phyloP scores from a whole-genome alignment of 208 protist species.

The Crithidia bombi region DNA sequence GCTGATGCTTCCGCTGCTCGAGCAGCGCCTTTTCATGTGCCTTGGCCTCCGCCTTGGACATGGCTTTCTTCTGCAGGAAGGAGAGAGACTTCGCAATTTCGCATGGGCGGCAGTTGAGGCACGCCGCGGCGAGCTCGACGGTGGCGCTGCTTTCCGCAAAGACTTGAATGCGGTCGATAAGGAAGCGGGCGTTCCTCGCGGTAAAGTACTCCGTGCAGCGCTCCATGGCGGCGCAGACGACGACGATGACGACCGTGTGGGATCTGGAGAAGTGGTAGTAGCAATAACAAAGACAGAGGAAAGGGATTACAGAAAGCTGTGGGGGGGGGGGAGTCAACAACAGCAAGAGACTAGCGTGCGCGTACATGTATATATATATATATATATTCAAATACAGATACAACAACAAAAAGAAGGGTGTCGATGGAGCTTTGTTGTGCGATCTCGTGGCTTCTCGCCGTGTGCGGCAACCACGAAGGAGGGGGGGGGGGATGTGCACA shows the following conservation, averaged over 20 bases:
- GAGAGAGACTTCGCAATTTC: conserved; percentile 74
- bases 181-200: conserved; percentile 24
- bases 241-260: no score
- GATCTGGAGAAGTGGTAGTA: not conserved
- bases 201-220: conserved; percentile 47
- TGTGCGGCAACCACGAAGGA: no score
- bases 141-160: conserved; percentile 64
- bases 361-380: not conserved
- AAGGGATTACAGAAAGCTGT: not conserved
- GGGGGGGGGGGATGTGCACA: no score
- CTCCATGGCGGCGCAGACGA: conserved; percentile 25
- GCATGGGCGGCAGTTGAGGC: conserved; percentile 45
- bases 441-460: no score
- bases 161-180: conserved; percentile 50
- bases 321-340: not conserved
- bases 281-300: not conserved
- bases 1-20: conserved; percentile 14
- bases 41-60: conserved; percentile 37
- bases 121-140: conserved; percentile 49
- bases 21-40: conserved; percentile 24
- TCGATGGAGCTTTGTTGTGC: no score
- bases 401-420: no score
- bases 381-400: no score
- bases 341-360: not conserved
- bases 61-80: conserved; percentile 39